phyloP scores from a whole-genome alignment of 2,329 filamentous ascomycete species.

The Zarea fungicola region DNA sequence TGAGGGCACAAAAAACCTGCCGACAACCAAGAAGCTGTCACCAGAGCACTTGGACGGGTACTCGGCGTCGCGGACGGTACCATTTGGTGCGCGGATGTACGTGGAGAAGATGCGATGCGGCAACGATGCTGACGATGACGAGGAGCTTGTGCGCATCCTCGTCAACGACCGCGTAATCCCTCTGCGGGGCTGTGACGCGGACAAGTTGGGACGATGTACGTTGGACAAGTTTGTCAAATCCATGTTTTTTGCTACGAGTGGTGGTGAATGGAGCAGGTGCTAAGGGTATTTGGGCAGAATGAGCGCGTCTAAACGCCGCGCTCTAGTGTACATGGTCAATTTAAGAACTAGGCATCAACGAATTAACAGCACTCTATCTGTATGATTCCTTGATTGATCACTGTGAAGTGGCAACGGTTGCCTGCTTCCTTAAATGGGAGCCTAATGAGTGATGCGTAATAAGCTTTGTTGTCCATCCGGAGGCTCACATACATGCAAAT shows the following conservation, averaged over 20 bases:
- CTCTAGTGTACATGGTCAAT: too few relatives aligned
- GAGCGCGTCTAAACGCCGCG: too few relatives aligned
- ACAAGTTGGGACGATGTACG: slow-evolving; percentile 65
- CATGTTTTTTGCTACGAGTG: slow-evolving; percentile 64
- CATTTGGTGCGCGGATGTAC: slow-evolving; percentile 76
- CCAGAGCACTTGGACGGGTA: slow-evolving; percentile 58
- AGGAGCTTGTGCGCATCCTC: slow-evolving; percentile 73
- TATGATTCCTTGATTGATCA: background rate
- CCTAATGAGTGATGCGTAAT: slow-evolving; percentile 6
- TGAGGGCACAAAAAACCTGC: slow-evolving; percentile 54
- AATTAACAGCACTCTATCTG: background rate
- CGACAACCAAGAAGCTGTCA: slow-evolving; percentile 44
- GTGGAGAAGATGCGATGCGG: slow-evolving; percentile 79
- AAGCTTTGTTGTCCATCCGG: background rate
- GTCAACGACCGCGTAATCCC: slow-evolving; percentile 80
- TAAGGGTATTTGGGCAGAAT: too few relatives aligned
- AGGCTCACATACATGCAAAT: background rate
- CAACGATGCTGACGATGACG: slow-evolving; percentile 31
- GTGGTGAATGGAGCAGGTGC: slow-evolving; percentile 71
- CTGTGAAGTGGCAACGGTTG: background rate
- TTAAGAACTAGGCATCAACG: background rate
- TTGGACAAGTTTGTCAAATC: slow-evolving; percentile 68
- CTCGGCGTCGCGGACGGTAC: slow-evolving; percentile 72
- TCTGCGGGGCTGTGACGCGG: slow-evolving; percentile 63
- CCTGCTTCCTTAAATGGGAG: background rate